These are phyloP conservation scores for Solanum hybrid DNA, from an alignment of 305 asterid species.

Conservation along the genomic window DNA sequence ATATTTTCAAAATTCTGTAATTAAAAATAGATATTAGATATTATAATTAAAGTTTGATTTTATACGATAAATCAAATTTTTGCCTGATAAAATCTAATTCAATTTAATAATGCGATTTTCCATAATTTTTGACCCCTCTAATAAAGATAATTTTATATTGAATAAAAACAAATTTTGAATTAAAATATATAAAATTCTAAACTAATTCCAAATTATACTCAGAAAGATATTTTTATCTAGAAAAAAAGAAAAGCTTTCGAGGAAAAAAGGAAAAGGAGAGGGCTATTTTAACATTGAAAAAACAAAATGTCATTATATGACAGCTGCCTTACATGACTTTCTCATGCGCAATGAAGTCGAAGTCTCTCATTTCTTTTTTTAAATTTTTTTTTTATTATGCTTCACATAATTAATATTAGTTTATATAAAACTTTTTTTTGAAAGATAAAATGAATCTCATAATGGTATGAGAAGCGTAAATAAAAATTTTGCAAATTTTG, in stretches of 20 bases:
- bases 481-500: background rate
- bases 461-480: background rate
- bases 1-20: background rate
- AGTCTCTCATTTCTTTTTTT: background rate
- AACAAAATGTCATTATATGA: background rate
- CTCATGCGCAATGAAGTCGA: background rate
- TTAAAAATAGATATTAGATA: too few relatives aligned
- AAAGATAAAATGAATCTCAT: background rate
- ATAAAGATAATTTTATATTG: background rate
- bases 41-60: background rate
- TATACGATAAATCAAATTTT: background rate
- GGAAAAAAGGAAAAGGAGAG: background rate
- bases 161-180: background rate
- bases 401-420: background rate
- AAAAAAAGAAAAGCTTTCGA: background rate
- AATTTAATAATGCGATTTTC: background rate
- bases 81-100: background rate
- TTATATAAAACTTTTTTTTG: background rate
- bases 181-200: background rate
- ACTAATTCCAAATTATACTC: background rate
- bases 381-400: too few relatives aligned
- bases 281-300: background rate
- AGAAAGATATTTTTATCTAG: background rate
- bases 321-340: background rate
- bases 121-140: background rate